These are phyloP conservation scores for Thraustochytrium striatum DNA, from an alignment of 352 stramenopile genomes.

Conservation along the genomic window DNA sequence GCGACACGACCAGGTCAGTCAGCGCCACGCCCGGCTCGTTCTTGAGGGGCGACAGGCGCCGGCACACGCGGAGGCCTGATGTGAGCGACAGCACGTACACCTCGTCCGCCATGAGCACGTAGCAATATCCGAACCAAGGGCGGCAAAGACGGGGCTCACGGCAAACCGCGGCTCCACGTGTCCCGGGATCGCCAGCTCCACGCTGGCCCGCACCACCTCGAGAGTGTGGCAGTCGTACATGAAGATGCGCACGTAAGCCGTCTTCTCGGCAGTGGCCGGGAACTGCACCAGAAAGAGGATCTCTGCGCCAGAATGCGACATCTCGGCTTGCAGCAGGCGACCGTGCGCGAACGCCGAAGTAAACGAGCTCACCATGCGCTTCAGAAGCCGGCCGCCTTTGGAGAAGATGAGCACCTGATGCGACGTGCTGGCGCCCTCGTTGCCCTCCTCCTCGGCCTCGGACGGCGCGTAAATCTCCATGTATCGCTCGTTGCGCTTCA, in stretches of 20 bases:
- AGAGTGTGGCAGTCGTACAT: conserved; percentile 1
- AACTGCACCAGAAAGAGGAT: conserved; percentile 41
- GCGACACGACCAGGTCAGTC: conserved; percentile 16
- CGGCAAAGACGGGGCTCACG: not conserved
- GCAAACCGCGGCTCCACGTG: conserved; percentile 3
- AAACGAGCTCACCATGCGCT: conserved; percentile 33
- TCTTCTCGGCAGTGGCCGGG: conserved; percentile 9
- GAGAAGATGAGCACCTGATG: conserved; percentile 39
- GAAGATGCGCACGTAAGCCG: not conserved
- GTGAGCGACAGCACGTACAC: conserved; percentile 40
- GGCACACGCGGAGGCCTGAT: conserved; percentile 1
- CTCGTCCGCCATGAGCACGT: no score
- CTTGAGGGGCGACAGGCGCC: not conserved
- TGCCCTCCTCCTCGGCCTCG: not conserved
- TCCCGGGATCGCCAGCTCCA: conserved; percentile 9
- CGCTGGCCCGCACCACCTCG: not conserved
- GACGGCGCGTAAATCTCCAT: conserved; percentile 29
- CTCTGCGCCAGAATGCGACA: conserved; percentile 27
- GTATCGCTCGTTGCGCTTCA: not conserved
- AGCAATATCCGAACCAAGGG: conserved; percentile 13
- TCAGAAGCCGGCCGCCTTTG: conserved; percentile 14
- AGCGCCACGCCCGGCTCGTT: not conserved
- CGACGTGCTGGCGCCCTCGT: not conserved
- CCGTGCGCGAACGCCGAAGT: not conserved
- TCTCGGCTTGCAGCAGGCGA: not conserved